Percentiles rank a stretch among this genome's conserved stretches.
These are phyloP conservation scores for Beauveria rudraprayagi DNA, from an alignment of 2,329 filamentous ascomycete species.

Conservation along the genomic window DNA sequence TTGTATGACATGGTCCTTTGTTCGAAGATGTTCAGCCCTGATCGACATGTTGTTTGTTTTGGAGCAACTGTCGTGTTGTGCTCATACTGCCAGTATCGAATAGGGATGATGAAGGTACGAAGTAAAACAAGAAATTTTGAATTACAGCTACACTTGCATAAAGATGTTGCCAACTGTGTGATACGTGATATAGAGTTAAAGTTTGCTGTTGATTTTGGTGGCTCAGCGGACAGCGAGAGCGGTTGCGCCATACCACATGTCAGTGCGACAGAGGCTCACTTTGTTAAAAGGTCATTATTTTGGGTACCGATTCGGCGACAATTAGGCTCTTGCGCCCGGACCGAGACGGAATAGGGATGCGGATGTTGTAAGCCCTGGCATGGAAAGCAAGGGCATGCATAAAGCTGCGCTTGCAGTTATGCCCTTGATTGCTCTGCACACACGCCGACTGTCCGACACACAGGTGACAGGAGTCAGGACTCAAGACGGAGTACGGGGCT, in stretches of 20 bases:
- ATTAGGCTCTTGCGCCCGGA: neutral
- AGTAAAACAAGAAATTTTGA: neutral
- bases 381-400: neutral
- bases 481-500: neutral
- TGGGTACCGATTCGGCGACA: neutral
- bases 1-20: neutral
- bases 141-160: neutral
- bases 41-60: no score
- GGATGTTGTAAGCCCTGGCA: neutral
- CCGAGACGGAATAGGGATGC: neutral
- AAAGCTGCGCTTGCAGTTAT: constrained; percentile 6
- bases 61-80: neutral
- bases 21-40: neutral
- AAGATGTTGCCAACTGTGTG: neutral
- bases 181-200: neutral
- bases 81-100: neutral
- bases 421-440: constrained; percentile 2
- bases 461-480: neutral
- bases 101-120: neutral
- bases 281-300: neutral
- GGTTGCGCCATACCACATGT: neutral
- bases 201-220: neutral
- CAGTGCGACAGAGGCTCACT: no score
- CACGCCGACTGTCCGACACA: neutral
- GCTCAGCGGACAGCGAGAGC: neutral